phyloP scores from a whole-genome alignment of 495 filamentous ascomycete species.

The Podospora bellae-mahoneyi region DNA sequence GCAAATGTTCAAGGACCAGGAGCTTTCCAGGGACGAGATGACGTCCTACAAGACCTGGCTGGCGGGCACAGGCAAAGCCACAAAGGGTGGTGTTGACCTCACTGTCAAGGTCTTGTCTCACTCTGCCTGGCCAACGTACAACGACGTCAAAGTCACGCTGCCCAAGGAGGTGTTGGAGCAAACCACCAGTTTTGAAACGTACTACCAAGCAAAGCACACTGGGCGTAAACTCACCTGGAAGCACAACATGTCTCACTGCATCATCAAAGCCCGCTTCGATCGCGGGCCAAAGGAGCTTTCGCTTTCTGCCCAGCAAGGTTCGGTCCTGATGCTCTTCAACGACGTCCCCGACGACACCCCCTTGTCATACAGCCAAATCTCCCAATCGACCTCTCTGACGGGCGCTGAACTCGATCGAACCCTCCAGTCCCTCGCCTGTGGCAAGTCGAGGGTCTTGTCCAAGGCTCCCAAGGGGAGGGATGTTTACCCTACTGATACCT shows the following conservation, averaged over 20 bases:
- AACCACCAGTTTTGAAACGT: conserved; percentile 68
- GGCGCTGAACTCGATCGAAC: conserved; percentile 81
- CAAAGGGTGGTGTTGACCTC: conserved; percentile 62
- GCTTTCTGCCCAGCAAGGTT: conserved; percentile 84
- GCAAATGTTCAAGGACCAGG: conserved; percentile 98
- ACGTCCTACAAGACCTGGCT: conserved; percentile 60
- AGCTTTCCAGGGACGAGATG: conserved; percentile 83
- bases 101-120: conserved; percentile 82
- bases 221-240: conserved; percentile 88
- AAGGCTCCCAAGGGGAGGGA: conserved; percentile 86
- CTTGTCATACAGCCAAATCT: conserved; percentile 67
- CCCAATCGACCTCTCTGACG: conserved; percentile 59
- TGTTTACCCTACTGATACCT: conserved; percentile 70
- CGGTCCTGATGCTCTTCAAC: conserved; percentile 92
- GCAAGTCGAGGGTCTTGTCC: conserved; percentile 75
- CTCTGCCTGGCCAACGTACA: conserved; percentile 88
- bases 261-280: conserved; percentile 72
- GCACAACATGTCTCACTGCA: conserved; percentile 82
- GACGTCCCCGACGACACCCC: conserved; percentile 49
- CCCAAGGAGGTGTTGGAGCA: conserved; percentile 66
- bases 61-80: conserved; percentile 44
- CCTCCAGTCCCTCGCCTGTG: conserved; percentile 90
- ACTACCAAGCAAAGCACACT: conserved; percentile 83
- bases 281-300: conserved; percentile 80
- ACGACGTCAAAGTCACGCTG: conserved; percentile 71